These are phyloP conservation scores for Lactarius psammicola DNA, from an alignment of 768 basidiomycete species.

Conservation along the genomic window DNA sequence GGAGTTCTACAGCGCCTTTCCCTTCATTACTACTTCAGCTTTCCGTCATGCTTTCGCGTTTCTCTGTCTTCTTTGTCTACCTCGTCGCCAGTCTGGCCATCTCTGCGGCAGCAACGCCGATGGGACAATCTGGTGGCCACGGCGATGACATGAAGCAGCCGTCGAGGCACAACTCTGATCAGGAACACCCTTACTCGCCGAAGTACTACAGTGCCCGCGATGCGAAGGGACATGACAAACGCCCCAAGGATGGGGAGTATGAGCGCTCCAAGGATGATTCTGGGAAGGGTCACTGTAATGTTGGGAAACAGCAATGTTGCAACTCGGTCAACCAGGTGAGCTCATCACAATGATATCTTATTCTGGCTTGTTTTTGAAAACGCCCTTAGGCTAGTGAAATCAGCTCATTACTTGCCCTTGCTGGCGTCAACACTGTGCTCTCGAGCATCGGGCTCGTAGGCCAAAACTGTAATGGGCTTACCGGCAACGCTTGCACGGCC, in stretches of 20 bases:
- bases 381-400: neutral
- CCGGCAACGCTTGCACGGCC: neutral
- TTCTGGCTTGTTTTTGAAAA: neutral
- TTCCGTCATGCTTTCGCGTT: constrained; percentile 22
- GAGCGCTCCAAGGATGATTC: too few species aligned
- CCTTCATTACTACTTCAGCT: constrained; percentile 11
- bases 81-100: constrained; percentile 14
- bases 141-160: constrained; percentile 5
- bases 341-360: neutral
- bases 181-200: neutral
- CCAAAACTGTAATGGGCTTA: neutral
- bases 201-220: neutral
- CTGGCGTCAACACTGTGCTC: neutral
- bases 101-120: constrained; percentile 12
- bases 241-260: neutral
- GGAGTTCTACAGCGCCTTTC: constrained; percentile 2
- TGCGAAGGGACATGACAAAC: neutral
- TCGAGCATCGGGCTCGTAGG: neutral
- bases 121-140: neutral
- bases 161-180: neutral
- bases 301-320: neutral
- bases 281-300: neutral
- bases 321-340: neutral
- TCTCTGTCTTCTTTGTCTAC: constrained; percentile 19
- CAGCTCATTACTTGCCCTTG: neutral